Evolutionary conservation across 495 filamentous ascomycete genomes (phyloP).

Genomic region (Penicillium simplicissimum): DNA sequence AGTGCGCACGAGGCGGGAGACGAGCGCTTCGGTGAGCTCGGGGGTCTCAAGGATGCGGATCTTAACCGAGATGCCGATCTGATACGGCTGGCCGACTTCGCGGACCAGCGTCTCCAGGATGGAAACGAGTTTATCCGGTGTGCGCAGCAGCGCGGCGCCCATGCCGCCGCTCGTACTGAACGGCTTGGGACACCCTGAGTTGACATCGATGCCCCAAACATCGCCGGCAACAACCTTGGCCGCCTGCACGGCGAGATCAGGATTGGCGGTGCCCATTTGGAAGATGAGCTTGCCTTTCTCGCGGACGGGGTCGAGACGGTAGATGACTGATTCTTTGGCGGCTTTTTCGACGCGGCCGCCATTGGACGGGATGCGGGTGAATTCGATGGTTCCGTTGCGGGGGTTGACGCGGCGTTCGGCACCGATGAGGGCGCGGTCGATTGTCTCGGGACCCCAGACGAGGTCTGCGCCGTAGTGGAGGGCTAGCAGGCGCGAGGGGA

Average conservation of each 20-base stretch:
- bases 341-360: conserved; percentile 49
- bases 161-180: conserved; percentile 90
- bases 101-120: conserved; percentile 81
- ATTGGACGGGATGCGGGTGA: conserved; percentile 72
- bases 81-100: conserved; percentile 70
- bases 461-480: conserved; percentile 95
- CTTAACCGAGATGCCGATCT: conserved; percentile 93
- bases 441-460: conserved; percentile 96
- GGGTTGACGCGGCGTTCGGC: conserved; percentile 73
- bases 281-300: conserved; percentile 78
- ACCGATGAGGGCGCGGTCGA: conserved; percentile 88
- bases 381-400: conserved; percentile 76
- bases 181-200: conserved; percentile 95
- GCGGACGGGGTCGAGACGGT: conserved; percentile 72
- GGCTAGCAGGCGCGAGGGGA: conserved; percentile 82
- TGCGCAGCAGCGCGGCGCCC: conserved; percentile 85
- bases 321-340: conserved; percentile 72
- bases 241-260: conserved; percentile 77
- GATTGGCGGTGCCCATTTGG: conserved; percentile 85
- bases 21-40: conserved; percentile 69
- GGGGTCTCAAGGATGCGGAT: conserved; percentile 82
- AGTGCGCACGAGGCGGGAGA: conserved; percentile 71
- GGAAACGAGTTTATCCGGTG: conserved; percentile 75
- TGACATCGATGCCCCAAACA: conserved; percentile 93
- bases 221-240: conserved; percentile 79